Percentiles rank a stretch among this genome's conserved stretches.
Conservation (phyloP, 345 rosid species). For the Salix udensis region DNA sequence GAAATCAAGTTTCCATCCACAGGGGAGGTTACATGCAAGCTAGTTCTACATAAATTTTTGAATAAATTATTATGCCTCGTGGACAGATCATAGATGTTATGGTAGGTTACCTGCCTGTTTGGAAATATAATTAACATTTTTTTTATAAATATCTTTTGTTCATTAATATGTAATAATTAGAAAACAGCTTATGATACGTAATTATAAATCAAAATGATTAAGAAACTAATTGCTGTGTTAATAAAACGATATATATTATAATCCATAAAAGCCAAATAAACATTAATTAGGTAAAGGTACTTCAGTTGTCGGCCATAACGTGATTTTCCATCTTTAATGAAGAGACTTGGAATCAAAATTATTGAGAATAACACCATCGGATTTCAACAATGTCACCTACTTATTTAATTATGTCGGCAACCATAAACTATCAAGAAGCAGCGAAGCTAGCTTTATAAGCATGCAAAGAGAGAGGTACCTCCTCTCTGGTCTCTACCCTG, state of each 20-base stretch:
- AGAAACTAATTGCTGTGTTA: neutral
- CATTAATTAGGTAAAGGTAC: neutral
- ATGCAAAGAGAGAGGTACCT: neutral
- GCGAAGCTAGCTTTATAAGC: neutral
- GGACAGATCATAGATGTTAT: neutral
- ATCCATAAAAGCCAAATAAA: neutral
- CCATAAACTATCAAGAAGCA: constrained; percentile 2
- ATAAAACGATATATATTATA: neutral
- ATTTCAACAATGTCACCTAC: constrained; percentile 5
- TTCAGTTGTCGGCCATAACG: constrained; percentile 10
- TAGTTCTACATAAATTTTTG: too few relatives aligned
- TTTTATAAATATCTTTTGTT: too few relatives aligned
- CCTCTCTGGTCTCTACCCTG: neutral
- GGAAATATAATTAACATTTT: too few relatives aligned
- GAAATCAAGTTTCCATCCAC: neutral
- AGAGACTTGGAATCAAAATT: neutral
- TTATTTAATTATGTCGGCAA: constrained; percentile 34
- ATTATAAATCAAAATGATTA: neutral
- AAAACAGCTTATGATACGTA: neutral
- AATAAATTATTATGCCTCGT: neutral
- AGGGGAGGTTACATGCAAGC: neutral
- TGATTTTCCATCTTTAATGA: neutral
- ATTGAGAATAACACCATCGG: neutral
- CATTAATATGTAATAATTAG: neutral
- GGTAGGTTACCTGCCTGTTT: neutral